Base-by-base conservation (phyloP, 441 rosid species). In the Adansonia gregorii region DNA sequence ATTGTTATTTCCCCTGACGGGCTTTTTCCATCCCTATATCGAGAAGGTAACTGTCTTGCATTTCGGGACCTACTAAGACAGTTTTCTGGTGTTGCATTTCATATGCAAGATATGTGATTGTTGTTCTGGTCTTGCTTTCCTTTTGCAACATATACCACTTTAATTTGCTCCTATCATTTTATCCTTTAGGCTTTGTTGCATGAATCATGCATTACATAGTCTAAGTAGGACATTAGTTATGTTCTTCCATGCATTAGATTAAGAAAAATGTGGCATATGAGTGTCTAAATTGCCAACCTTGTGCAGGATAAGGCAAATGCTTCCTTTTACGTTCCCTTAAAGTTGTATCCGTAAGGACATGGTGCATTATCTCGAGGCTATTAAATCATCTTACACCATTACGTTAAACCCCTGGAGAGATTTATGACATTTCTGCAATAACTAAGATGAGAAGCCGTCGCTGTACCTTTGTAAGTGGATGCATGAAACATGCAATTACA, bases 1-100 rank as follows among this genome's bases (percentile, higher is more conserved):
- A 91, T 93, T 79, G 94, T 97, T 78, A 93, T 94, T 83, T 97
- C 99, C 73, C 98, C 99, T 0, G 99, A 97, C 81, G 99, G 99
- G 35, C 88, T 97, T 79, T 88, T 97, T 82, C 99, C 99, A 67
- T 97, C 98, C 43, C 73, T 94, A 73, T 91, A 70, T 85, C 92
- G 98, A 43, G 99, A 97, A 92, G 99, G 99, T 93, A 85, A 82
- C 22, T 74, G 24, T 59, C 31, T 72, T 68, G 61, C 59, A 31
- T 45, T 51, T 63, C 46, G 24, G 45, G 45, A 48, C 24, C 17
- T 46, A 31, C 35, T 35, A 55, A 17, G 48, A 59, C 70, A 61
- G n/a, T 74, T 27, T 61, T 61, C 58, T 24, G 43, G 27, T 46
- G 45, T 24, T 61, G 58, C 11, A 19, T 60, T 59, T 59, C 74